Conservation (phyloP, 306 rosid species). For the apple (Malus domestica) region ASM211411v1 NC_041799.1:5552001-5552500, state of each 20-base stretch:
- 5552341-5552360: constrained; percentile 88
- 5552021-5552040: constrained; percentile 66
- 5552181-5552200: constrained; percentile 66
- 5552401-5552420: constrained; percentile 69
- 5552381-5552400: constrained; percentile 76
- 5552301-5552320: constrained; percentile 68
- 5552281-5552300: constrained; percentile 67
- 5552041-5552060: constrained; percentile 59
- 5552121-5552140: constrained; percentile 50
- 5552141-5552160: constrained; percentile 47
- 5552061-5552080: constrained; percentile 94
- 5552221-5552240: constrained; percentile 92
- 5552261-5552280: constrained; percentile 73
- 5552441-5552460: constrained; percentile 75
- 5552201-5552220: constrained; percentile 54
- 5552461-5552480: constrained; percentile 76
- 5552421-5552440: constrained; percentile 87
- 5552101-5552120: constrained; percentile 60
- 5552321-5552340: constrained; percentile 70
- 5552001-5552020: constrained; percentile 69
- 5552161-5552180: constrained; percentile 42
- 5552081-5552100: constrained; percentile 76
- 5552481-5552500: constrained; percentile 81
- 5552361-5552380: constrained; percentile 92
- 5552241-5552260: constrained; percentile 57